A percentile compares a stretch with the other conserved stretches of the same genome.
phyloP scores from a whole-genome alignment of 495 filamentous ascomycete genomes.

The Peziza echinospora region DNA sequence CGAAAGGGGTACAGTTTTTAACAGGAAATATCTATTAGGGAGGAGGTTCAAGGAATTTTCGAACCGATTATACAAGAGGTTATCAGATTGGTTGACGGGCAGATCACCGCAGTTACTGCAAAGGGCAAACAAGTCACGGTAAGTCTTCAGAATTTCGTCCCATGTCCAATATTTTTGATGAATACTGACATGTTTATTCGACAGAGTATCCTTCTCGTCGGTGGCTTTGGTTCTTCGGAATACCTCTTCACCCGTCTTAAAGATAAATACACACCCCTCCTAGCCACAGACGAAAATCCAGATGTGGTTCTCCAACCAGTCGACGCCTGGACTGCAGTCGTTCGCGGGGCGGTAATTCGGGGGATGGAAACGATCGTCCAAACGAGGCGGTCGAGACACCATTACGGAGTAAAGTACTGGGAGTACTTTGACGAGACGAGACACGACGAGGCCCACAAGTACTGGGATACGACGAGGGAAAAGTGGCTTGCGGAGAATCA shows the following conservation, averaged over 20 bases:
- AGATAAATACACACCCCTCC: constrained; percentile 22
- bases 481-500: constrained; percentile 15
- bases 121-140: constrained; percentile 19
- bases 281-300: constrained; percentile 19
- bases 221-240: constrained; percentile 25
- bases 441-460: constrained; percentile 17
- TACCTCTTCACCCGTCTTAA: constrained; percentile 21
- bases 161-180: neutral
- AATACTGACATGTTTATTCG: constrained; percentile 3
- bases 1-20: constrained; percentile 19
- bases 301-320: constrained; percentile 26
- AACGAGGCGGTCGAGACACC: constrained; percentile 28
- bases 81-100: constrained; percentile 14
- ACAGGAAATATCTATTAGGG: too few species aligned
- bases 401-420: constrained; percentile 27
- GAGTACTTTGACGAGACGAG: constrained; percentile 14
- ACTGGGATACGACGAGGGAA: constrained; percentile 7
- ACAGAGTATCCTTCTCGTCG: constrained; percentile 24
- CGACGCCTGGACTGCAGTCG: constrained; percentile 24
- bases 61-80: constrained; percentile 22
- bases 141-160: constrained; percentile 9
- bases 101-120: constrained; percentile 4
- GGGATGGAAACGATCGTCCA: constrained; percentile 23
- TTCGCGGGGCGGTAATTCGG: constrained; percentile 13
- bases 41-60: constrained; percentile 15